phyloP scores from a whole-genome alignment of 2,329 filamentous ascomycete species.

The Pyricularia grisea region DNA sequence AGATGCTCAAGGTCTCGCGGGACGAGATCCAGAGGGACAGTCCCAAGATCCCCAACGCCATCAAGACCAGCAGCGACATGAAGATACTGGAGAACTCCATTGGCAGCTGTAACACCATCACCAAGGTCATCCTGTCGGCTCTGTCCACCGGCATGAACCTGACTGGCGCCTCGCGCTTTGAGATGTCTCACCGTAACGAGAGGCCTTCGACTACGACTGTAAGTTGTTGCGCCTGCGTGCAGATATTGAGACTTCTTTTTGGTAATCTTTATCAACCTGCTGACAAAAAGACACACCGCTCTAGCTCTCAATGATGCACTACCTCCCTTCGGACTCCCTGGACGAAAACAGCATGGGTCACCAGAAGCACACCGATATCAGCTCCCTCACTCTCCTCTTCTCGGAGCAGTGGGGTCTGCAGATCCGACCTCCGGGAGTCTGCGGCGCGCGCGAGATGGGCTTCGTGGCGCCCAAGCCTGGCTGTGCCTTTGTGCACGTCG shows the following conservation, averaged over 20 bases:
- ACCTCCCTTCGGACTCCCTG: conserved; percentile 33
- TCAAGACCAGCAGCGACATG: conserved; percentile 39
- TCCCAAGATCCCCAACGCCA: conserved; percentile 33
- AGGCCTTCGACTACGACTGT: conserved; percentile 34
- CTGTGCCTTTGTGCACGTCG: conserved; percentile 47
- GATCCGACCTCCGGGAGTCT: conserved; percentile 34
- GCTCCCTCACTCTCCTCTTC: conserved; percentile 45
- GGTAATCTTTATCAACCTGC: neutral
- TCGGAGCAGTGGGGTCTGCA: conserved; percentile 48
- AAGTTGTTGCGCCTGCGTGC: neutral
- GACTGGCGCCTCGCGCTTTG: conserved; percentile 33
- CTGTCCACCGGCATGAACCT: conserved; percentile 38
- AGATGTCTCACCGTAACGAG: conserved; percentile 41
- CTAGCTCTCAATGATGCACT: conserved; percentile 43
- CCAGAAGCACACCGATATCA: conserved; percentile 49
- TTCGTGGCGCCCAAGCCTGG: conserved; percentile 43
- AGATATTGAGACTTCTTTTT: neutral
- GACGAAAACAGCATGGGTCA: conserved; percentile 36
- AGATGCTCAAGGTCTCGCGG: conserved; percentile 42
- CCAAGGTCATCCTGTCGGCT: conserved; percentile 39
- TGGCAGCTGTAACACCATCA: conserved; percentile 38
- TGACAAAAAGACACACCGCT: neutral
- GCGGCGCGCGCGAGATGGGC: conserved; percentile 34
- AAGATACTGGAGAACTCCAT: conserved; percentile 39
- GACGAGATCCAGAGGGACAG: conserved; percentile 38